phyloP scores from a whole-genome alignment of 768 basidiomycete genomes.

The Naganishia onofrii region DNA sequence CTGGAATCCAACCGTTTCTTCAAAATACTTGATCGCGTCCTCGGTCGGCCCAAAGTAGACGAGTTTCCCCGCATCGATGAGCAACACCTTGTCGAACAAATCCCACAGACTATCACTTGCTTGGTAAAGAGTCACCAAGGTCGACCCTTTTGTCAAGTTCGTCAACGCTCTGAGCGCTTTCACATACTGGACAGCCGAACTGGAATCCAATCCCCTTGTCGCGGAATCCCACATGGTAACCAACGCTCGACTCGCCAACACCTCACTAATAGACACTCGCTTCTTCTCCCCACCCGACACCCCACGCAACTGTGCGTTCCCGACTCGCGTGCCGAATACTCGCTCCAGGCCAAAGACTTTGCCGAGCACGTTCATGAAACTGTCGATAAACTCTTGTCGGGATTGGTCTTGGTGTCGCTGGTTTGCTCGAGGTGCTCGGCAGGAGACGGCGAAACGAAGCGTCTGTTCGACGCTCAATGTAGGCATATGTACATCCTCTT shows the following conservation, averaged over 20 bases:
- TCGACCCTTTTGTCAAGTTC: conserved; percentile 59
- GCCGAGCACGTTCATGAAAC: conserved; percentile 60
- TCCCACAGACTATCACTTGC: conserved; percentile 63
- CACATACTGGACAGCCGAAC: conserved; percentile 81
- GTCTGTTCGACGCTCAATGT: conserved; percentile 60
- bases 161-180: conserved; percentile 77
- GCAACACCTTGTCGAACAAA: conserved; percentile 76
- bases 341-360: conserved; percentile 29
- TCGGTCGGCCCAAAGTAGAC: conserved; percentile 70
- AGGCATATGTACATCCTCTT: conserved; percentile 83
- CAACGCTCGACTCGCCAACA: conserved; percentile 49
- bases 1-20: conserved; percentile 63
- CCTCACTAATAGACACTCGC: conserved; percentile 56
- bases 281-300: conserved; percentile 57
- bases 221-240: conserved; percentile 60
- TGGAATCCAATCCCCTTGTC: conserved; percentile 61
- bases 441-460: conserved; percentile 63
- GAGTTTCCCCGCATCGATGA: conserved; percentile 70
- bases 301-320: conserved; percentile 53
- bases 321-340: conserved; percentile 21
- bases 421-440: conserved; percentile 58
- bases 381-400: conserved; percentile 54
- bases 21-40: conserved; percentile 69
- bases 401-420: conserved; percentile 53
- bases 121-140: conserved; percentile 80